Evolutionary conservation across 2,329 filamentous ascomycete genomes (phyloP), one percentile per base, ranked within the genome.

Genomic region (Fusarium siculi): DNA sequence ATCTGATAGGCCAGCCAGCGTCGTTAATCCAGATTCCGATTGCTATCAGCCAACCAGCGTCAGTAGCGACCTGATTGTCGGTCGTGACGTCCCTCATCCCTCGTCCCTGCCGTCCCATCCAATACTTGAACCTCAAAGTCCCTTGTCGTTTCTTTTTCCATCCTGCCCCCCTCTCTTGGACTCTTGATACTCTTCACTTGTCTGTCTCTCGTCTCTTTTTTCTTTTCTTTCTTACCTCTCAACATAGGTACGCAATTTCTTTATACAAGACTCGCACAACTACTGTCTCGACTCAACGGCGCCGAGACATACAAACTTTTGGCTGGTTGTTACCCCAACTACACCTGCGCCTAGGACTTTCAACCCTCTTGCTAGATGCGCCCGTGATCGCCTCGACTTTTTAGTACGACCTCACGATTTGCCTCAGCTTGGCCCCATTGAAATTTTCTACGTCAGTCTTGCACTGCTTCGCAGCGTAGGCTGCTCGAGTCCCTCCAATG

Each of bases 401-500:
- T 52, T 39, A 53, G 32, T 52, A 50, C 44, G 56, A 63, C 36
- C 32, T 46, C 63, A 18, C 58, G 44, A 30, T 42, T 59, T 63
- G 52, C 55, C 63, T 61, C 54, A 21, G 30, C 32, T 52, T 44
- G 49, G 49, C 63, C 59, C 46, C 32, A 49, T 58, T 71, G 71
- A 67, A 59, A 55, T 52, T 56, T 28, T 40, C 23, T 44, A 71
- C 71, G 62, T 36, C 65, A 73, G 43, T 65, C 70, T 78, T 68
- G 70, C 64, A 72, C 62, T 54, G 61, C 68, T 68, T 70, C 69
- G 67, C 70, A 70, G 72, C 75, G 69, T 66, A 76, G 72, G 74
- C 76, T 79, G 76, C 73, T 73, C 73, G 74, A 75, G 79, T 77
- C 76, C 73, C 73, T 78, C 80, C 80, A 82, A 85, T 85, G 83